phyloP scores from a whole-genome alignment of 179 eudicot species.

The Monotropa hypopitys region DNA sequence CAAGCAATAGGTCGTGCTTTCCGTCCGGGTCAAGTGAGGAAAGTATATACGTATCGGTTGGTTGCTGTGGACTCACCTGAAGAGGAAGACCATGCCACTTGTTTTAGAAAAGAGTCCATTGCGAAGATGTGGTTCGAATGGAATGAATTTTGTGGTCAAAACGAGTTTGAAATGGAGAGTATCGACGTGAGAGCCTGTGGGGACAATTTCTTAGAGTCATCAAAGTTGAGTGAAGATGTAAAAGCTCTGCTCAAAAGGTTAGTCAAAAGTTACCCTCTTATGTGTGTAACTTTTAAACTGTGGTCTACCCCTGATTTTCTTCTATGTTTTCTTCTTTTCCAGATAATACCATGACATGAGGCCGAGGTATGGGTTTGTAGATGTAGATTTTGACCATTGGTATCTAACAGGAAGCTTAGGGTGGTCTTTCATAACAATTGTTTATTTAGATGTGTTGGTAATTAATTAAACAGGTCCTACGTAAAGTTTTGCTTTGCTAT shows the following conservation, averaged over 20 bases:
- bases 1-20: constrained; percentile 96
- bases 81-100: constrained; percentile 47
- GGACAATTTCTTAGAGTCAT: constrained; percentile 51
- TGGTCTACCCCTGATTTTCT: not conserved
- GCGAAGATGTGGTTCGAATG: constrained; percentile 77
- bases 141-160: constrained; percentile 36
- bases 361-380: constrained; percentile 5
- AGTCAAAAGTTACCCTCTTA: constrained; percentile 8
- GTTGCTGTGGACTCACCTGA: constrained; percentile 60
- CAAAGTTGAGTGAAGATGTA: constrained; percentile 42
- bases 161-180: constrained; percentile 44
- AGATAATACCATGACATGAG: constrained; percentile 10
- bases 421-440: not conserved
- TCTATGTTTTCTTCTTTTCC: not conserved
- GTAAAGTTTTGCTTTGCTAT: not conserved
- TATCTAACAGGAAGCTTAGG: not conserved
- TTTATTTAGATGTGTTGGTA: not conserved
- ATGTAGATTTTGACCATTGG: not conserved
- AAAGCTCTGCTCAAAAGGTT: constrained; percentile 55
- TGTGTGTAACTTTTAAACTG: not conserved
- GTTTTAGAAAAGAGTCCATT: constrained; percentile 52
- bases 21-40: constrained; percentile 78
- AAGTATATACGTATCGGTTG: constrained; percentile 43
- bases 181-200: constrained; percentile 44
- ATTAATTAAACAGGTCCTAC: not conserved